Percentiles rank a stretch among this genome's conserved stretches.
Evolutionary conservation across 1,284 basidiomycete genomes (phyloP).

Genomic region (Violaceomyces palustris): DNA sequence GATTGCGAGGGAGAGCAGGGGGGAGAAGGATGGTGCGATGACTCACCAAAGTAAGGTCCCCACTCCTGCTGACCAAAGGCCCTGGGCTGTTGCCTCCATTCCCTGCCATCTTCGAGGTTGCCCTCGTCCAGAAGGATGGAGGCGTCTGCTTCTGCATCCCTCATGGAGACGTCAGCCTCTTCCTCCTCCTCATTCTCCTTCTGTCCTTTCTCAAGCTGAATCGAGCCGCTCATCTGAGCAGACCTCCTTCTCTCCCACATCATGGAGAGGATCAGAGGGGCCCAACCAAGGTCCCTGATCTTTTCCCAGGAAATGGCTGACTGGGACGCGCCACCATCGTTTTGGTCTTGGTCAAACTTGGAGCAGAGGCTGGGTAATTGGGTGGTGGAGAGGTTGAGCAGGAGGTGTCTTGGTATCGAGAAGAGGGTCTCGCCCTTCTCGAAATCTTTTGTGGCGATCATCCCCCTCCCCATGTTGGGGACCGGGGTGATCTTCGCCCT

Average conservation of each 20-base stretch:
- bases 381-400: conserved; percentile 77
- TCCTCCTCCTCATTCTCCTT: conserved; percentile 1
- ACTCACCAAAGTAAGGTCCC: conserved; percentile 34
- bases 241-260: conserved; percentile 73
- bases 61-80: conserved; percentile 26
- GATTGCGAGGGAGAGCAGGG: no score
- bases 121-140: background rate
- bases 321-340: no score
- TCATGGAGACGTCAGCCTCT: conserved; percentile 26
- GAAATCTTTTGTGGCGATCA: conserved; percentile 67
- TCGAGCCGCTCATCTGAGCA: background rate
- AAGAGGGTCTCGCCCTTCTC: conserved; percentile 73
- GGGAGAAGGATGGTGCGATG: background rate
- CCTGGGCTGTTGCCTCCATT: no score
- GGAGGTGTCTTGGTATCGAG: conserved; percentile 70
- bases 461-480: conserved; percentile 65
- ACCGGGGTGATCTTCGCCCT: conserved; percentile 59
- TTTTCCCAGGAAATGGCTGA: conserved; percentile 15
- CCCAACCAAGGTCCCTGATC: conserved; percentile 64
- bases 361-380: background rate
- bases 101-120: conserved; percentile 5
- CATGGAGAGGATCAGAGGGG: conserved; percentile 81
- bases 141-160: conserved; percentile 2
- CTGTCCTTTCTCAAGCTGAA: background rate
- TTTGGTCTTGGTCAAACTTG: background rate